Conservation (phyloP, 345 rosid species). For the Aegle marmelos region DNA sequence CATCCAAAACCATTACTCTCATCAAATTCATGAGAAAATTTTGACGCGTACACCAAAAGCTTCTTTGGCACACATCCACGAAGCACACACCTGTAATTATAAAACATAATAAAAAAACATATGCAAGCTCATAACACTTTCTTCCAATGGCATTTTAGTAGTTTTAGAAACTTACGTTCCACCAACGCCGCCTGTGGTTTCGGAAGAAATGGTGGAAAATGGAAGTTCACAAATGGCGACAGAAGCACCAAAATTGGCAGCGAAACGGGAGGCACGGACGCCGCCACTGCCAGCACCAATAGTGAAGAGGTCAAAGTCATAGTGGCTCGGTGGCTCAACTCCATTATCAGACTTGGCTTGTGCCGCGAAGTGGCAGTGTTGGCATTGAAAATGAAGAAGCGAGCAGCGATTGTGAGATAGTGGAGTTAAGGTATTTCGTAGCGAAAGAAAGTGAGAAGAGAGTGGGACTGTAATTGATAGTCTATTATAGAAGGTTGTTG, state of each 20-base stretch:
- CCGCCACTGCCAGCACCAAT: constrained; percentile 97
- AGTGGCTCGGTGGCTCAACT: constrained; percentile 49
- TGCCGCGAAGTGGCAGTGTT: constrained; percentile 35
- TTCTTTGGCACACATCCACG: constrained; percentile 99
- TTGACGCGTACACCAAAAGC: constrained; percentile 81
- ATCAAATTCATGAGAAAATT: constrained; percentile 85
- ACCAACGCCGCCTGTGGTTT: constrained; percentile 88
- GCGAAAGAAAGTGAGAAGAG: constrained; percentile 25
- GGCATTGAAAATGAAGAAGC: constrained; percentile 21
- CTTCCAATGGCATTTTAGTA: neutral
- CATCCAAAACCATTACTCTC: constrained; percentile 94
- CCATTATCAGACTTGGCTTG: constrained; percentile 63
- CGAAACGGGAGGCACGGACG: constrained; percentile 93
- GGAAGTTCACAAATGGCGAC: constrained; percentile 98
- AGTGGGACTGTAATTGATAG: constrained; percentile 32
- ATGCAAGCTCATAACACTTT: neutral
- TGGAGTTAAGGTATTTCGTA: constrained; percentile 34
- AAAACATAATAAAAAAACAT: neutral
- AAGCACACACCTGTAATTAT: constrained; percentile 66
- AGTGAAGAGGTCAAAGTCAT: constrained; percentile 93
- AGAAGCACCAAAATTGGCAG: constrained; percentile 78
- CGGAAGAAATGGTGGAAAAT: constrained; percentile 84
- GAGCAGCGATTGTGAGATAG: constrained; percentile 19
- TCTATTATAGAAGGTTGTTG: constrained; percentile 37
- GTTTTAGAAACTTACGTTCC: constrained; percentile 67